phyloP scores from a whole-genome alignment of 225 moss, liverwort and hornwort species.

The Ulota crispa region DNA sequence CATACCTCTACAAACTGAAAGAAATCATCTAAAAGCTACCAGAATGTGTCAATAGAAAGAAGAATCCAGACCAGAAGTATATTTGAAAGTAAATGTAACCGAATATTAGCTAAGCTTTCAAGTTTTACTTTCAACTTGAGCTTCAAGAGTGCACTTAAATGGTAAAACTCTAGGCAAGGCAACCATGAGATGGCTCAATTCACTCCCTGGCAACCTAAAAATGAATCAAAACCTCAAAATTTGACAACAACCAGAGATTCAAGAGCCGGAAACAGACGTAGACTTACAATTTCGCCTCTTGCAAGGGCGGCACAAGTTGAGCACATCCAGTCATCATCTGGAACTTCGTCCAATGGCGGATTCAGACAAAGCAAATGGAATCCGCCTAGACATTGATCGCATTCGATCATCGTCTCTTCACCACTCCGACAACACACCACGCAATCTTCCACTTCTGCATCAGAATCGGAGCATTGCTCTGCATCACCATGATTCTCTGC shows the following conservation, averaged over 20 bases:
- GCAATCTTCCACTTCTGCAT: conserved; percentile 84
- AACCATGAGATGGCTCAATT: background rate
- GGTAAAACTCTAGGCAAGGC: background rate
- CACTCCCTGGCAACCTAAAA: background rate
- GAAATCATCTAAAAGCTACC: background rate
- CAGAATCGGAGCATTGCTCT: conserved; percentile 64
- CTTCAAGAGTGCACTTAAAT: background rate
- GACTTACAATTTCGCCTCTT: conserved; percentile 57
- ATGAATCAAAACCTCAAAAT: background rate
- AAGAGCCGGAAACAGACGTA: background rate
- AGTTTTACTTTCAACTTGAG: too few relatives aligned
- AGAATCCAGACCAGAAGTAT: background rate
- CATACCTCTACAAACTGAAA: background rate
- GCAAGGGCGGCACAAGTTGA: conserved; percentile 49
- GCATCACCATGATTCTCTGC: background rate
- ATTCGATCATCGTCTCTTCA: conserved; percentile 72
- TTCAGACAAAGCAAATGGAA: conserved; percentile 73
- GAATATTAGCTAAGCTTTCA: background rate
- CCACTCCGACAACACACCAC: conserved; percentile 61
- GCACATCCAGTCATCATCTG: conserved; percentile 93
- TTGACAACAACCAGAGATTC: background rate
- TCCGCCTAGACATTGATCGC: conserved; percentile 81
- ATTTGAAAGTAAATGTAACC: background rate
- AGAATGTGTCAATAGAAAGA: background rate
- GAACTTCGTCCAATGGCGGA: conserved; percentile 80